Evolutionary conservation across 768 basidiomycete genomes (phyloP), one percentile per base, ranked within the genome.

Genomic region (Lactarius trivialis): DNA sequence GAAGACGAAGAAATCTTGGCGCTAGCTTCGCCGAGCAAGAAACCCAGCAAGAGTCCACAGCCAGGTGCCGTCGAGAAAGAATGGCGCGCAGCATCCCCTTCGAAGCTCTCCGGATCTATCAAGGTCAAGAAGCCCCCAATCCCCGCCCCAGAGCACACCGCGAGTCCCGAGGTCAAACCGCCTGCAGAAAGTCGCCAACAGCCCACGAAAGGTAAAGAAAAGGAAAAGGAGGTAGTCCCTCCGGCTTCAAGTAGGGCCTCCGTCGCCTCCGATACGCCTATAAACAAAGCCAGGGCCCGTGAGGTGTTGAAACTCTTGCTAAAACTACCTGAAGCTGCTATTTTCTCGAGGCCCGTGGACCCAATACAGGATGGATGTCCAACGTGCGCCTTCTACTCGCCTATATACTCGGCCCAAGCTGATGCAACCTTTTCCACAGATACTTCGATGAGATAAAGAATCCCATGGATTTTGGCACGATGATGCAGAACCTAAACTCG

Each of bases 381-480:
- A 52, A 94, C 93, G 91, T 95, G 71, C 75, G 89, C 81, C 55
- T 39, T 48, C 33, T 48, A 15, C 34, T 58, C 2, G 24, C 8
- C 34, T 41, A 39, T 48, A 45, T 56, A 43, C 53, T 50, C 37
- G 7, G 34, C 7, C 43, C 39, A 32, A 41, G 49, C 65, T 64
- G 19, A 69, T 54, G 19, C 21, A n/a, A 65, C 26, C 14, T 58
- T 32, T 41, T 57, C 39, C 34, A 19, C 68, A 97, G 93, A 21
- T 98, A 98, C 73, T 85, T 90, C 64, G 85, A 95, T 5, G 96
- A 98, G 74, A 96, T 98, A 70, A 75, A 82, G 63, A 76, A 89
- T 66, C 96, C 96, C 7, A 98, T 98, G 96, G 94, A 98, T 74
- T 85, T 98, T 56, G 84, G 83, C 9, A 96, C 95, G 2, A 89